Evolutionary conservation across 805 yeast species (phyloP).

Genomic region (Zygosaccharomyces bisporus): DNA sequence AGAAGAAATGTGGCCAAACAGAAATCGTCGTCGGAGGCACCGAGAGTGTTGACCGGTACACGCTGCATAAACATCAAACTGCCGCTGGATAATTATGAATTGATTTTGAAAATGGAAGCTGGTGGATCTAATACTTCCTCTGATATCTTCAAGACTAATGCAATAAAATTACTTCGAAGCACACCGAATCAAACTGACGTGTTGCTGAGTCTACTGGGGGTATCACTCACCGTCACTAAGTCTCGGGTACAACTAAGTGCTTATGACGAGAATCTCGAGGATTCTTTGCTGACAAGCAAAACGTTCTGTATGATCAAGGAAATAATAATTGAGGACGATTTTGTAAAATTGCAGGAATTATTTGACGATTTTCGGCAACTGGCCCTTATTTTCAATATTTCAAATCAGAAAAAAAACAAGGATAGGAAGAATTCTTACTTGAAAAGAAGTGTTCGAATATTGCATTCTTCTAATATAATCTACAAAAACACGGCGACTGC

Average conservation of each 20-base stretch:
- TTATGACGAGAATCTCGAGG: slow-evolving; percentile 12
- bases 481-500: slow-evolving; percentile 22
- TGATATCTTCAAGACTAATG: slow-evolving; percentile 10
- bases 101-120: slow-evolving; percentile 5
- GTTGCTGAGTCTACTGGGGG: slow-evolving; percentile 2
- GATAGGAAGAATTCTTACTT: slow-evolving; percentile 10
- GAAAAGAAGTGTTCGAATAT: slow-evolving; percentile 29
- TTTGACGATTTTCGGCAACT: slow-evolving; percentile 4
- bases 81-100: slow-evolving; percentile 2
- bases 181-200: not conserved
- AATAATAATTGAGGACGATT: slow-evolving; percentile 8
- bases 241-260: slow-evolving; percentile 14
- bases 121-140: slow-evolving; percentile 7
- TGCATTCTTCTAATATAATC: slow-evolving; percentile 27
- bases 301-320: slow-evolving; percentile 7
- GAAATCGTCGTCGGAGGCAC: slow-evolving; percentile 2
- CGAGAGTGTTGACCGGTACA: not conserved
- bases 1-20: not conserved
- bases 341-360: slow-evolving; percentile 2
- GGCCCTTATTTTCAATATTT: not conserved
- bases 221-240: slow-evolving; percentile 8
- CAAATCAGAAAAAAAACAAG: not conserved
- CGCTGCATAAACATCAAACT: slow-evolving; percentile 7
- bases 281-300: slow-evolving; percentile 12
- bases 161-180: slow-evolving; percentile 5